These are phyloP conservation scores for Lactarius evosmus DNA, from an alignment of 768 basidiomycete genomes.

Conservation along the genomic window DNA sequence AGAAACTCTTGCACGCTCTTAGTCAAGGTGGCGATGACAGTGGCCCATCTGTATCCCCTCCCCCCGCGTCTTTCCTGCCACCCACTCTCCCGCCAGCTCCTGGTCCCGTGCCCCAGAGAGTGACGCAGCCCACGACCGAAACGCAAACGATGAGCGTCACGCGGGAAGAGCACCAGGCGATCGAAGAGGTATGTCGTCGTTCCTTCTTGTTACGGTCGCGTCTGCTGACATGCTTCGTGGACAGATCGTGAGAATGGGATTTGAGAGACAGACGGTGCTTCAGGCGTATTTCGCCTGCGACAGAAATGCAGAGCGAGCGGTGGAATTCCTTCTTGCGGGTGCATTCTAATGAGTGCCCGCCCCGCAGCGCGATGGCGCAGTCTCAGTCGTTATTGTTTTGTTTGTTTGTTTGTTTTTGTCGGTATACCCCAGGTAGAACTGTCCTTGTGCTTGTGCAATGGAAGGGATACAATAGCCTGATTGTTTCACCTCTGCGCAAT, in stretches of 20 bases:
- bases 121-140: neutral
- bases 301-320: conserved; percentile 1
- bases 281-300: neutral
- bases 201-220: neutral
- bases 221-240: neutral
- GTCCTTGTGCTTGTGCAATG: no score
- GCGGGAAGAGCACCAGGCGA: neutral
- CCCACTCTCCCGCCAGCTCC: neutral
- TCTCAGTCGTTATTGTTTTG: neutral
- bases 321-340: neutral
- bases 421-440: neutral
- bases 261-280: neutral
- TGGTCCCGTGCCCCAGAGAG: neutral
- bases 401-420: neutral
- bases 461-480: neutral
- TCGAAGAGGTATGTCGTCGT: neutral
- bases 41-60: neutral
- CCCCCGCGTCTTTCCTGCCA: neutral
- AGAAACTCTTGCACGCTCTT: conserved; percentile 47
- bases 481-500: neutral
- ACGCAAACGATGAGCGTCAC: neutral
- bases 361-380: no score
- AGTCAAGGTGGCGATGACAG: neutral
- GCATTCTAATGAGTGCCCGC: neutral
- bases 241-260: conserved; percentile 4